Conservation (phyloP, 2,329 filamentous ascomycete genomes). For the Cercospora janseana region DNA sequence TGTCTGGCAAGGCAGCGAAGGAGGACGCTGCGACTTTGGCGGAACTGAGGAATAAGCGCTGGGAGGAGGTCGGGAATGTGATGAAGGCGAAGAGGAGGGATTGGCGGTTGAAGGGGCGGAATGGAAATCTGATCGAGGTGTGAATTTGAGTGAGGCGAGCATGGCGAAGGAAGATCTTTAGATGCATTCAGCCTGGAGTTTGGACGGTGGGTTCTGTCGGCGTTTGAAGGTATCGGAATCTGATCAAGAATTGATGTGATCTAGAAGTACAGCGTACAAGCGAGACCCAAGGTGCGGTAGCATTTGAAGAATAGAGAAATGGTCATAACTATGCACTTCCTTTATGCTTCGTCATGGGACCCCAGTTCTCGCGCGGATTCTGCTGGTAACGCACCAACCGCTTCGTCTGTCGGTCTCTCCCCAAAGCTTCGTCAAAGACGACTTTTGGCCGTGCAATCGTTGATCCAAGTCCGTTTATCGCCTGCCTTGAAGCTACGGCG, state of each 20-base stretch:
- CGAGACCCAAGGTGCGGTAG: neutral
- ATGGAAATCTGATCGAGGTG: neutral
- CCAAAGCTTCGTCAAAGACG: slow-evolving; percentile 77
- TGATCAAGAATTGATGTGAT: no score
- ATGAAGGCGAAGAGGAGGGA: slow-evolving; percentile 2
- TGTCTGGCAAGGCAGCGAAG: no score
- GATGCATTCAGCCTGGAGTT: no score
- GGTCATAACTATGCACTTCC: slow-evolving; percentile 27
- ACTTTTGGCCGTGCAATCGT: slow-evolving; percentile 53
- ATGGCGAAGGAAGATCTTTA: no score
- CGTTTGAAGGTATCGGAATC: no score
- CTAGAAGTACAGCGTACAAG: neutral
- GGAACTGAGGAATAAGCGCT: neutral
- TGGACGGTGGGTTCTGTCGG: no score
- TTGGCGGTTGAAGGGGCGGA: neutral
- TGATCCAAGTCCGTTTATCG: slow-evolving; percentile 26
- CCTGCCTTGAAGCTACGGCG: neutral
- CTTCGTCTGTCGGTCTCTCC: slow-evolving; percentile 63
- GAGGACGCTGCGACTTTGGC: neutral
- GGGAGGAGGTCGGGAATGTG: slow-evolving; percentile 1
- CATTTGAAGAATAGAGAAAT: neutral
- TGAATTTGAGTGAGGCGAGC: neutral
- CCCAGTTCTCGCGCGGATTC: slow-evolving; percentile 92
- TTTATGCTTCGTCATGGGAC: slow-evolving; percentile 65
- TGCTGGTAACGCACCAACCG: slow-evolving; percentile 82